Base-by-base conservation (phyloP, 164 flowering plant genomes). In the Platanus orientalis region DNA sequence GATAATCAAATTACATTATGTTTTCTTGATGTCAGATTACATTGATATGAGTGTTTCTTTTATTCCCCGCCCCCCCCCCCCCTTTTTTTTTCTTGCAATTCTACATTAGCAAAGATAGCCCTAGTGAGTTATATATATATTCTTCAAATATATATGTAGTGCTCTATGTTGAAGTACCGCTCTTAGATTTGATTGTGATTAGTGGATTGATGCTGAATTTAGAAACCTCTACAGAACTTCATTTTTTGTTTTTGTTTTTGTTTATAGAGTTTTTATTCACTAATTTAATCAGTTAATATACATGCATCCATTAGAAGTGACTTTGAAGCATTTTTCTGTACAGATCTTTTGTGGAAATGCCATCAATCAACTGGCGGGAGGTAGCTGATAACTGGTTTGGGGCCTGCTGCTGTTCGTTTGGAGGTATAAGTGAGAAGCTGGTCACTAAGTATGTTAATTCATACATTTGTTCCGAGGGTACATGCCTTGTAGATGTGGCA, bases 371-470 rank as follows among this genome's bases (percentile, higher is more conserved):
- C 68, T 94, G 99, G 97, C 84, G 82, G 61, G 99, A 94, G 70
- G 84, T 69, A 45, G 97, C 99, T 66, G 97, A 94, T 69, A 94
- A 91, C 66, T 94, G 99, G 99, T 94, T 94, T 81, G 99, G 96
- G 53, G 67, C 73, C 58, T 91, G 97, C 73, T 94, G 99, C 67
- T 91, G 99, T 73, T 89, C 99, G 6, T 94, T 94, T 79, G 97
- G 97, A 55, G 96, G 96, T 54, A 61, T 80, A 57, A 89, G 97
- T 73, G 99, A 94, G 81, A 88, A 86, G 77, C 69, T 91, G 64
- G 99, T 86, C 13, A 36, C 67, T 34, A 75, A 69, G 40, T 94
- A 79, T 80, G 90, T 77, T 48, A 72, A 71, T 67, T 75, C 85
- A 4, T 83, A 86, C 69, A 39, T 57, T 54, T 84, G 86, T 76